These are phyloP conservation scores for Globisporangium uncinulatum DNA, from an alignment of 352 stramenopile genomes.

Conservation along the genomic window DNA sequence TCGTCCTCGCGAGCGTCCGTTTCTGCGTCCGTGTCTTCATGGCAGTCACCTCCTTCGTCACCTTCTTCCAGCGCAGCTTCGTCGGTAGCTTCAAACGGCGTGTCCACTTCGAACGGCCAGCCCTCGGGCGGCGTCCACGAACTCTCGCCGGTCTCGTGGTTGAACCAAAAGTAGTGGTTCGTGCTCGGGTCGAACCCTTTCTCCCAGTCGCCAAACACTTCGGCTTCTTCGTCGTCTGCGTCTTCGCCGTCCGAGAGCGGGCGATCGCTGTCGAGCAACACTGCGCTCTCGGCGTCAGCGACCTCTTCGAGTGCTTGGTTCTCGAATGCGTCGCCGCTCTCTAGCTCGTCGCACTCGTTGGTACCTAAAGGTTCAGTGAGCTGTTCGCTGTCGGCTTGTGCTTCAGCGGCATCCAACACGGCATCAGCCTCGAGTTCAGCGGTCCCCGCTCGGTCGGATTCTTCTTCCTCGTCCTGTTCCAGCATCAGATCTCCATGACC, in stretches of 20 bases:
- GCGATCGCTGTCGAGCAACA: conserved; percentile 12
- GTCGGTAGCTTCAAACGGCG: conserved; percentile 45
- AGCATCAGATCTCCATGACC: too few species aligned
- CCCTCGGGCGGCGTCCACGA: conserved; percentile 72
- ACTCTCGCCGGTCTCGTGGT: conserved; percentile 72
- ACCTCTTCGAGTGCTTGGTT: background rate
- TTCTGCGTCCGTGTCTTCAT: conserved; percentile 3
- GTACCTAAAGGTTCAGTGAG: too few species aligned
- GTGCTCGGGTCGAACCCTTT: conserved; percentile 77
- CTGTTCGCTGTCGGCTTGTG: too few species aligned
- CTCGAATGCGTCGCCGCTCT: too few species aligned
- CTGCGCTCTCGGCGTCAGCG: conserved; percentile 1
- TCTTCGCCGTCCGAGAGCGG: conserved; percentile 32
- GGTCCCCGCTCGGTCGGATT: too few species aligned
- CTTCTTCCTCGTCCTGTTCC: background rate
- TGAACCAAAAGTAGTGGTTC: conserved; percentile 89
- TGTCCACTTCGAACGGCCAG: conserved; percentile 69
- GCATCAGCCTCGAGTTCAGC: too few species aligned
- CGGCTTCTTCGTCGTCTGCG: conserved; percentile 67
- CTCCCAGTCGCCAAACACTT: conserved; percentile 81
- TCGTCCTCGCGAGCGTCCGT: conserved; percentile 3
- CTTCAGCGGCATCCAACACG: background rate
- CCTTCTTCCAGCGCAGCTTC: conserved; percentile 12
- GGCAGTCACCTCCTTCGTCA: background rate
- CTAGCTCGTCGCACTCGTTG: too few species aligned